Conservation (phyloP, 768 basidiomycete species). For the Lentinula aciculospora region DNA sequence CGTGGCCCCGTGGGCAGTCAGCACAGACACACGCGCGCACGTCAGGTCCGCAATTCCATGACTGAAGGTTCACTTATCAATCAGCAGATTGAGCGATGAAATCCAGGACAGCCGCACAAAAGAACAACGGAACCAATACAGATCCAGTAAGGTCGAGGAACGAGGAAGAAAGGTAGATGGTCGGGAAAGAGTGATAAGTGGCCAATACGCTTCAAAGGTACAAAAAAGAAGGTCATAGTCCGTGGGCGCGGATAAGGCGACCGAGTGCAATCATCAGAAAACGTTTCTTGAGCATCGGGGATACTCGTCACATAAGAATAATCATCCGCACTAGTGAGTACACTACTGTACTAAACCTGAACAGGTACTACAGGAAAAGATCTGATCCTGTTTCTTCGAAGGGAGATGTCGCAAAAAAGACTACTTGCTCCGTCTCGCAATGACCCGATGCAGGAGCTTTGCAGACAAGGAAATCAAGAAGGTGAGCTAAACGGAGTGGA, state of each 20-base stretch:
- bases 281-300: not conserved
- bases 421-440: not conserved
- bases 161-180: not conserved
- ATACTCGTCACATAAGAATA: not conserved
- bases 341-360: not conserved
- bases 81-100: not conserved
- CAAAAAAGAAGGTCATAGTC: not conserved
- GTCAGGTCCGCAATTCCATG: not conserved
- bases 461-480: not conserved
- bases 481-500: not conserved
- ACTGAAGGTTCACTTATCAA: not conserved
- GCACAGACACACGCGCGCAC: not conserved
- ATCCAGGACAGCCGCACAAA: not conserved
- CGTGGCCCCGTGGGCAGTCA: not conserved
- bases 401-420: not conserved
- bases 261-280: not conserved
- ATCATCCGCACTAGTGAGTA: not conserved
- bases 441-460: not conserved
- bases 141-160: not conserved
- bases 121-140: not conserved
- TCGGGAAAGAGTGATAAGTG: not conserved
- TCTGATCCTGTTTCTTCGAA: not conserved
- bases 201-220: not conserved
- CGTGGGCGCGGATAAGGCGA: conserved; percentile 5
- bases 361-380: not conserved